phyloP scores from a whole-genome alignment of 2,329 filamentous ascomycete genomes.

The Metarhizium robertsii region DNA sequence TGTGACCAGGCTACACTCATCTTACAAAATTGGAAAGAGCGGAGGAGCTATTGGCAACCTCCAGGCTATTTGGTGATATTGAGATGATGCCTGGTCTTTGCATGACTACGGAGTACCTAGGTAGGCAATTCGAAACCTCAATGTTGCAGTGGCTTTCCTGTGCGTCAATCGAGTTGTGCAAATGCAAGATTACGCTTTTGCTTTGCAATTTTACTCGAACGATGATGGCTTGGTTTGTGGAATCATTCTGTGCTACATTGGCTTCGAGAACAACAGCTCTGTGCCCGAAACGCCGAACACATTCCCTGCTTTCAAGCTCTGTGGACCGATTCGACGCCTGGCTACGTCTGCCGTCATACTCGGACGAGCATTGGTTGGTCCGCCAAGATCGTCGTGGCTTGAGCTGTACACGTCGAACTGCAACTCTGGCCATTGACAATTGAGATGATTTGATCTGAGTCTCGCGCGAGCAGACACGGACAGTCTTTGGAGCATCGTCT shows the following conservation, averaged over 20 bases:
- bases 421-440: not conserved
- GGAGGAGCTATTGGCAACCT: not conserved
- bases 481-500: no score
- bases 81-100: no score
- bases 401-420: not conserved
- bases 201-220: not conserved
- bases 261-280: not conserved
- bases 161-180: not conserved
- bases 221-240: not conserved
- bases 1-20: not conserved
- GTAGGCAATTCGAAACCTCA: not conserved
- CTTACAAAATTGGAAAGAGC: not conserved
- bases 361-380: not conserved
- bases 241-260: not conserved
- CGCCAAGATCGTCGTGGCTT: not conserved
- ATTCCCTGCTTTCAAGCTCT: not conserved
- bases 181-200: not conserved
- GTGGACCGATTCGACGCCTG: not conserved
- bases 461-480: no score
- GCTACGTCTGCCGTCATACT: not conserved
- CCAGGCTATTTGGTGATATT: no score
- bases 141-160: not conserved
- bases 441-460: no score
- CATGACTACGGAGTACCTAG: no score
- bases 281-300: not conserved